Evolutionary conservation across 2,329 filamentous ascomycete genomes (phyloP), one percentile per base, ranked within the genome.

Genomic region (Beauveria rudraprayagi): DNA sequence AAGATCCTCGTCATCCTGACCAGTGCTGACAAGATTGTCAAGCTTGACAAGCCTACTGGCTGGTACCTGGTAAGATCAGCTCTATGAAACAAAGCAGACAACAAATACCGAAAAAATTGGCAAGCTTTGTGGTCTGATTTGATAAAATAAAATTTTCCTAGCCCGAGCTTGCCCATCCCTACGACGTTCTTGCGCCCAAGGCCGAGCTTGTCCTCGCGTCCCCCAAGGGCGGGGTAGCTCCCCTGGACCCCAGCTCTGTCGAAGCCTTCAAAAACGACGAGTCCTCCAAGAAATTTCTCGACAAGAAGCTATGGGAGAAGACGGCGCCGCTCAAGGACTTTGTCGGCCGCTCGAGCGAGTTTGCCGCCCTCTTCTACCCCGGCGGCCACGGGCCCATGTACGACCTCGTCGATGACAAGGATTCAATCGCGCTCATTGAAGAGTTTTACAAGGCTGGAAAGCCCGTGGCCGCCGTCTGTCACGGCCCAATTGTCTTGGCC

Each of bases 1-100:
- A 88, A 87, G 72, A 75, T 91, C 65, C 86, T 91, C 75, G 75
- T 90, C 71, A 83, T 91, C 62, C 83, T 91, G 64, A 89, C 85
- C 65, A 90, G 86, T 63, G 79, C 83, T 71, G 73, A 71, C 69
- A 73, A 76, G 71, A 78, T 84, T 66, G 64, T 63, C 60, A 70
- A 75, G 66, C 76, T 78, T 50, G 77, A 77, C 68, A 76, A 77
- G 67, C 80, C 81, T 10, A 90, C 87, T 0, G 88, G 88, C 65
- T 91, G 88, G 88, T 91, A 84, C 70, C 76, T 91, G 67, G 84
- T 87, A 76, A 54, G 76, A 44, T 44, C 11, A 16, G 34, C 44
- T 16, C 2, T 9, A 11, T 16, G 64, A 47, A 5, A 16, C 9
- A 26, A 14, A n/a, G 24, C 8, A 48, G n/a, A 2, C 10, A 46